Conservation (phyloP, 345 rosid species). For the Populus simonii region DNA sequence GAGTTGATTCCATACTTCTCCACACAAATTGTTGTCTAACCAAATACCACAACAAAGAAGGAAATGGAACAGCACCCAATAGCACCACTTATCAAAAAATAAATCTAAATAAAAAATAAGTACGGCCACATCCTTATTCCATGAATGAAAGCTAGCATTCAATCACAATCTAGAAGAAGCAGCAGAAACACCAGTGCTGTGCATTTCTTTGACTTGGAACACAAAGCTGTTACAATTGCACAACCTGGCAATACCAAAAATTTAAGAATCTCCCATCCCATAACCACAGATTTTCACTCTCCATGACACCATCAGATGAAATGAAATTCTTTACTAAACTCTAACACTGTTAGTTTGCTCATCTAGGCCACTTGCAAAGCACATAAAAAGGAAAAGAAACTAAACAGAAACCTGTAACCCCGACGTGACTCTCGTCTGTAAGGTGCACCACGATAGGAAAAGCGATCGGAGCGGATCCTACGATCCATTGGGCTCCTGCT, state of each 20-base stretch:
- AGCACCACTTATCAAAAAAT: background rate
- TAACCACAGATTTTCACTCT: background rate
- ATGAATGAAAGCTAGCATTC: background rate
- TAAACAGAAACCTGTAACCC: slow-evolving; percentile 70
- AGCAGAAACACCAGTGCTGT: too few species aligned
- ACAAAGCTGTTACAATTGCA: background rate
- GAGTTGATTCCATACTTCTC: too few species aligned
- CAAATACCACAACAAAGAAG: too few species aligned
- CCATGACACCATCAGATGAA: background rate
- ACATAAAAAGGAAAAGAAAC: slow-evolving; percentile 18
- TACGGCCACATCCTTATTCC: background rate
- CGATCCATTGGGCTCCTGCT: slow-evolving; percentile 88
- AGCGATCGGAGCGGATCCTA: slow-evolving; percentile 76
- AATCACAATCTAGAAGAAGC: background rate
- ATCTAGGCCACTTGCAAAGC: slow-evolving; percentile 2
- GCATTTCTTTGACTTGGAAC: too few species aligned
- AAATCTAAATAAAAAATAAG: background rate
- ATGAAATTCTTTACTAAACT: background rate
- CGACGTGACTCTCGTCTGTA: slow-evolving; percentile 75
- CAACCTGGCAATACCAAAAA: background rate
- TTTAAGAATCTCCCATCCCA: background rate
- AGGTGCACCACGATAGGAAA: slow-evolving; percentile 86
- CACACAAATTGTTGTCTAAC: too few species aligned
- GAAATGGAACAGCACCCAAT: too few species aligned
- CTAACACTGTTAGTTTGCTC: background rate